A percentile compares a stretch with the other conserved stretches of the same genome.
Evolutionary conservation across 306 rosid species (phyloP).

Genomic region (Fagus sylvatica): DNA sequence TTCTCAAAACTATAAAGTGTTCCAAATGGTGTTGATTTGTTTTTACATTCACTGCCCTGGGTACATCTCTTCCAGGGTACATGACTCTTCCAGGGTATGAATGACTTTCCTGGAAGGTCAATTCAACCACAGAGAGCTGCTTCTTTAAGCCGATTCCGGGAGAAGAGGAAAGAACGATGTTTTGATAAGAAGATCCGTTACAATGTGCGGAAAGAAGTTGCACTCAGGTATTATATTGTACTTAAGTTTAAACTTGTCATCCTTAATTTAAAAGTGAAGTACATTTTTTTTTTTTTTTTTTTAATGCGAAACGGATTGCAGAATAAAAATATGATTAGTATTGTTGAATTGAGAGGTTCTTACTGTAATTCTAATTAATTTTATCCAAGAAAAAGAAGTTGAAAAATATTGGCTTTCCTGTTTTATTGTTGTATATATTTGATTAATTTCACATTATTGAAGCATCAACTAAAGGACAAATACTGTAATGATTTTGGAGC

Average conservation of each 20-base stretch:
- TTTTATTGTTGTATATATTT: neutral
- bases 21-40: neutral
- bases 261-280: too few species aligned
- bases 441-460: neutral
- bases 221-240: slow-evolving; percentile 37
- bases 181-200: slow-evolving; percentile 58
- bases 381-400: neutral
- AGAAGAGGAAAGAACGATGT: slow-evolving; percentile 60
- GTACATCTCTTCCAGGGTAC: slow-evolving; percentile 30
- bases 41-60: slow-evolving; percentile 1
- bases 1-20: neutral
- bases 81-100: slow-evolving; percentile 36
- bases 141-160: slow-evolving; percentile 51
- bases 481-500: neutral
- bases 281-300: neutral
- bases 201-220: slow-evolving; percentile 60
- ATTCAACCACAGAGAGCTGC: slow-evolving; percentile 59
- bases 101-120: slow-evolving; percentile 39
- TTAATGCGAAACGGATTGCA: neutral
- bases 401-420: neutral
- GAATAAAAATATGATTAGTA: neutral
- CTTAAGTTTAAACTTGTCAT: neutral
- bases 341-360: neutral
- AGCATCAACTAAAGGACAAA: neutral
- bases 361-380: neutral